Evolutionary conservation across 345 rosid species (phyloP).

Genomic region (Eucalyptus camaldulensis): DNA sequence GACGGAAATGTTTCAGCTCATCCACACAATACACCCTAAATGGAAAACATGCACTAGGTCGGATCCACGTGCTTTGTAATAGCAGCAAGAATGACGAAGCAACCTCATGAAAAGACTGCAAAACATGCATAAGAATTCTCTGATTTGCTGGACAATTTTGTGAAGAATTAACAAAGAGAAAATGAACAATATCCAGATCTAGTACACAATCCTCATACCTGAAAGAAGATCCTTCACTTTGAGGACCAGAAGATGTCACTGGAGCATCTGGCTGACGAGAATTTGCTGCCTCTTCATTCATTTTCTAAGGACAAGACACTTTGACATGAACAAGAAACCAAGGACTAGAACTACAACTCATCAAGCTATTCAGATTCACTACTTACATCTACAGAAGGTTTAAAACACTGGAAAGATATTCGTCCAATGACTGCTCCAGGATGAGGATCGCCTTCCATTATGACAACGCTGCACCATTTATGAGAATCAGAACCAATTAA

Average conservation of each 20-base stretch:
- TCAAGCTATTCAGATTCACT: not conserved
- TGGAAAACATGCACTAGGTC: not conserved
- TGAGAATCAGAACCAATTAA: not conserved
- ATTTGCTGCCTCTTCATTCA: conserved; percentile 43
- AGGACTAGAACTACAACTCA: not conserved
- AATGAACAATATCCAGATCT: not conserved
- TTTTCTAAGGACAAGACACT: conserved; percentile 48
- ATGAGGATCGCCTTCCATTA: conserved; percentile 89
- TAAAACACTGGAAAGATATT: conserved; percentile 90
- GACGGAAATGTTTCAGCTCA: not conserved
- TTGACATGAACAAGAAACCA: not conserved
- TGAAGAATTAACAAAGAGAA: not conserved
- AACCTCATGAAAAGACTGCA: not conserved
- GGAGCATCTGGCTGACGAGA: conserved; percentile 17
- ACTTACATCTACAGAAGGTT: conserved; percentile 90
- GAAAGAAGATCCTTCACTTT: conserved; percentile 18
- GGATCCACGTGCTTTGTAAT: not conserved
- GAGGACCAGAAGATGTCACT: conserved; percentile 21
- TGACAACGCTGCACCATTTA: conserved; percentile 41
- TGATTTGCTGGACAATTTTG: not conserved
- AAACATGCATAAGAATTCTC: not conserved
- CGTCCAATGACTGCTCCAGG: conserved; percentile 80
- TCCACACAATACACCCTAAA: not conserved
- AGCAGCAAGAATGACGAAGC: not conserved
- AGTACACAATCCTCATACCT: conserved; percentile 17